A percentile compares a stretch with the other conserved stretches of the same genome.
Evolutionary conservation across 805 yeast genomes (phyloP).

Genomic region (Jamesozyma rosinii): DNA sequence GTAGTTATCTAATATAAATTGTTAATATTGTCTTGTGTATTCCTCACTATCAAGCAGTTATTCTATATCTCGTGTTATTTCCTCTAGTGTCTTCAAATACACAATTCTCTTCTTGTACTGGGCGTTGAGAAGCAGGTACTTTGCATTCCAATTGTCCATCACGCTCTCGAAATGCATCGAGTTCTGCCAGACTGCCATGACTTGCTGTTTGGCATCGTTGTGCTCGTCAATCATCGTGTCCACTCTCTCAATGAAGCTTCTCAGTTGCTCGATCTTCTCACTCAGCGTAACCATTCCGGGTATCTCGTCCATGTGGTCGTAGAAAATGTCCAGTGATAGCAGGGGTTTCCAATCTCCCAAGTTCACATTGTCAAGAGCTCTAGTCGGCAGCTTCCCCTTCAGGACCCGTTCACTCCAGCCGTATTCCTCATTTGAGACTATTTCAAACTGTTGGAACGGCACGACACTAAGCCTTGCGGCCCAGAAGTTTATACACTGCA

Average conservation of each 20-base stretch:
- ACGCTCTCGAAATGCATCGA: slow-evolving; percentile 22
- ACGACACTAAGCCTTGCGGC: slow-evolving; percentile 76
- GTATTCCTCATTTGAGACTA: slow-evolving; percentile 65
- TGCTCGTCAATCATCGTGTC: slow-evolving; percentile 37
- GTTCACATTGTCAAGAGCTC: background rate
- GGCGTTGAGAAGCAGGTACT: slow-evolving; percentile 31
- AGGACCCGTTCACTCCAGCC: slow-evolving; percentile 51
- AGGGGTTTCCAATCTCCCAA: slow-evolving; percentile 20
- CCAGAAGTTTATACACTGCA: slow-evolving; percentile 82
- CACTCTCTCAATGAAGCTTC: slow-evolving; percentile 34
- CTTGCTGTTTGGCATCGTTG: slow-evolving; percentile 31
- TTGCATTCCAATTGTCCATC: slow-evolving; percentile 37
- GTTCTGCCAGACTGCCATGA: slow-evolving; percentile 32
- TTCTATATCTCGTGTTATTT: no score
- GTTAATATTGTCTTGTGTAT: no score
- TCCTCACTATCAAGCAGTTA: no score
- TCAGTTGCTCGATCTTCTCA: slow-evolving; percentile 21
- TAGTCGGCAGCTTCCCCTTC: background rate
- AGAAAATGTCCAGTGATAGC: slow-evolving; percentile 15
- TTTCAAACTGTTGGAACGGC: slow-evolving; percentile 57
- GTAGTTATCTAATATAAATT: no score
- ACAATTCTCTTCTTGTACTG: slow-evolving; percentile 31
- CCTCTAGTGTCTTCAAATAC: slow-evolving; percentile 29
- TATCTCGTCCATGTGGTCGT: slow-evolving; percentile 14
- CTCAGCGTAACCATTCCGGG: slow-evolving; percentile 6